Evolutionary conservation across 768 basidiomycete species (phyloP).

Genomic region (Boletus pseudopeckii): DNA sequence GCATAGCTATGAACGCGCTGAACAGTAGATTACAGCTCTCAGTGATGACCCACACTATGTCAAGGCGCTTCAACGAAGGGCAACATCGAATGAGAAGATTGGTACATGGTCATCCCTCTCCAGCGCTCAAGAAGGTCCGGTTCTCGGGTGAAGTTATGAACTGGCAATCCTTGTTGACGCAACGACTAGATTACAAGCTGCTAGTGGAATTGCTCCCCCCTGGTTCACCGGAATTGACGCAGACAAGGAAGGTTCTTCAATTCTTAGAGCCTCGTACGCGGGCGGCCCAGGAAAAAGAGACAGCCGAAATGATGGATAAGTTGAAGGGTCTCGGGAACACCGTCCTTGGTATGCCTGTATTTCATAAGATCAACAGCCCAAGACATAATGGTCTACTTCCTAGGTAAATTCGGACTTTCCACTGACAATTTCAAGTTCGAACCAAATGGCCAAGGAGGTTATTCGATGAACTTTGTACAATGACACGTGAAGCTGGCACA

Average conservation of each 20-base stretch:
- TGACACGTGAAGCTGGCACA: constrained; percentile 26
- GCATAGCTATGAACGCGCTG: neutral
- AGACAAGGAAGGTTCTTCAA: constrained; percentile 48
- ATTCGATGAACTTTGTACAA: constrained; percentile 81
- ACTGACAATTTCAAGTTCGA: constrained; percentile 98
- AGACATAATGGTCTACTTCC: neutral
- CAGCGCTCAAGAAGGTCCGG: constrained; percentile 78
- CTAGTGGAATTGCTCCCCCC: constrained; percentile 65
- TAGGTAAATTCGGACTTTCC: constrained; percentile 90
- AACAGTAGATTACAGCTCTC: constrained; percentile 54
- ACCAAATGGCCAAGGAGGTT: constrained; percentile 93
- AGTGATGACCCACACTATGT: constrained; percentile 79
- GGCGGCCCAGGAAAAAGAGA: constrained; percentile 80
- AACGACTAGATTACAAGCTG: constrained; percentile 64
- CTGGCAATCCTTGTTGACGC: neutral
- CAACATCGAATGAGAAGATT: constrained; percentile 76
- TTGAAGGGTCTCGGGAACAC: constrained; percentile 91
- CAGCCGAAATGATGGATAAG: constrained; percentile 88
- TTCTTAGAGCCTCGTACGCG: constrained; percentile 66
- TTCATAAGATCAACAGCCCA: neutral
- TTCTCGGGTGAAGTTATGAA: neutral
- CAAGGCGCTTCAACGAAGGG: constrained; percentile 89
- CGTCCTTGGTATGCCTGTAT: constrained; percentile 61
- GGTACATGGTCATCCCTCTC: constrained; percentile 80
- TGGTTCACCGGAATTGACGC: constrained; percentile 45